Conservation (phyloP, 2,329 filamentous ascomycete genomes). For the Elsinoe batatas region DNA sequence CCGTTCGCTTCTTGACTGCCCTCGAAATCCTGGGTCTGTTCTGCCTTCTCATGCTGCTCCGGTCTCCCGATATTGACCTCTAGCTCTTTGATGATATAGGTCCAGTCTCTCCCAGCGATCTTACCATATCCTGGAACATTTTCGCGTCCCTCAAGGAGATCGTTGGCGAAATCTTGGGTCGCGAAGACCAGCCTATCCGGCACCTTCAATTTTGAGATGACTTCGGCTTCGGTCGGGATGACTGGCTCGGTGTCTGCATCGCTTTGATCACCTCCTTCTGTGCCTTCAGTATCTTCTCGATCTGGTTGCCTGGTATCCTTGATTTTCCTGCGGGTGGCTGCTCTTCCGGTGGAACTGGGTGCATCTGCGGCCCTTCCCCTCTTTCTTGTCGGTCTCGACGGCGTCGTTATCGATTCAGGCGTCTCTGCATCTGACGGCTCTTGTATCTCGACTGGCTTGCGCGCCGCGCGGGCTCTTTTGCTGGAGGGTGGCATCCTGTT, state of each 20-base stretch:
- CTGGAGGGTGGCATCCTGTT: slow-evolving; percentile 16
- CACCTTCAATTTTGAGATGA: slow-evolving; percentile 33
- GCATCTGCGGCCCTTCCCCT: slow-evolving; percentile 28
- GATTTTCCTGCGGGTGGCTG: slow-evolving; percentile 25
- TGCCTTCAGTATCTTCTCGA: slow-evolving; percentile 30
- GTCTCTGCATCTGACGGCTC: slow-evolving; percentile 33
- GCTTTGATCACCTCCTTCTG: slow-evolving; percentile 29
- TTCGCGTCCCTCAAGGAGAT: slow-evolving; percentile 37
- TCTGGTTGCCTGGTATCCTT: slow-evolving; percentile 25
- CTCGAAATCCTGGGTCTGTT: slow-evolving; percentile 17
- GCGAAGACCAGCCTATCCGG: slow-evolving; percentile 45
- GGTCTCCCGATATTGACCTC: slow-evolving; percentile 66
- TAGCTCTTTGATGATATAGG: slow-evolving; percentile 70
- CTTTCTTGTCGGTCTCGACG: slow-evolving; percentile 39
- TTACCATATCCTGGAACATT: slow-evolving; percentile 61
- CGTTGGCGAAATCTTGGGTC: slow-evolving; percentile 47
- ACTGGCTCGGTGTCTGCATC: slow-evolving; percentile 30
- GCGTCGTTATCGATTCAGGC: slow-evolving; percentile 39
- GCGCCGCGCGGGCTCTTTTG: slow-evolving; percentile 14
- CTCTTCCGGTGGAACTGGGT: slow-evolving; percentile 13
- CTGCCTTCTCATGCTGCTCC: slow-evolving; percentile 25
- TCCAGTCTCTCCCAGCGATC: slow-evolving; percentile 73
- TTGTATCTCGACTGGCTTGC: slow-evolving; percentile 17
- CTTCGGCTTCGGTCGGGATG: slow-evolving; percentile 33
- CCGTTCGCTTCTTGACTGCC: slow-evolving; percentile 14